Evolutionary conservation across 148 eudicot genomes (phyloP), one percentile per base, ranked within the genome.

Genomic region (Amaranthus cruentus): DNA sequence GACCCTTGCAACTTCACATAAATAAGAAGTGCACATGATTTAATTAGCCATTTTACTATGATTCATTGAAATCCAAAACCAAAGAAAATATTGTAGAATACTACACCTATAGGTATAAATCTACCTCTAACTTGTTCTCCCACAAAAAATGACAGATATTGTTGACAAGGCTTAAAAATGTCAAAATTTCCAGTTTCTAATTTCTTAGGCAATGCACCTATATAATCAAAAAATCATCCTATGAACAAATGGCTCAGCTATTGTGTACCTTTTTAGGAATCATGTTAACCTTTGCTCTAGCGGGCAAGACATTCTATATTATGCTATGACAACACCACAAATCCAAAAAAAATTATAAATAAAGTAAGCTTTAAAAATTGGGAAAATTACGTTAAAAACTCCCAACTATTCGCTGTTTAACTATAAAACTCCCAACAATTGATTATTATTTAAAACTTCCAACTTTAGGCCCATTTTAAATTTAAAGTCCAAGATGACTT

Each of bases 91-190:
- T 62, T 47, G 56, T 66, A 48, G 72, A 69, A 61, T 78, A 49
- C 42, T 59, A 52, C 51, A 7, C 6, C 10, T 55, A 74, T 12
- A 74, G 66, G 66, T 74, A 79, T 62, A 74, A 48, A 55, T 71
- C 42, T 13, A 67, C 65, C 59, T 46, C 68, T 61, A 58, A 59
- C 49, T 58, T 74, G 18, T 54, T 9, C 21, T 38, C 65, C 46
- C 7, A 43, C 10, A 15, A 54, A 68, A 67, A 51, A 60, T 9
- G 15, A 66, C 64, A 53, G n/a, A 44, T 49, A 49, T 28, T 65
- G 51, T 55, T n/a, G 66, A 61, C 58, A 69, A 51, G 38, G 69
- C 73, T 55, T 61, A 14, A 5, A 71, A 47, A 10, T 42, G 6
- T 42, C 21, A 11, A n/a, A 56, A 21, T 64, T 53, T 14, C 57